Evolutionary conservation across 2,329 filamentous ascomycete genomes (phyloP), one percentile per base, ranked within the genome.

Genomic region (Rutstroemia sp.): DNA sequence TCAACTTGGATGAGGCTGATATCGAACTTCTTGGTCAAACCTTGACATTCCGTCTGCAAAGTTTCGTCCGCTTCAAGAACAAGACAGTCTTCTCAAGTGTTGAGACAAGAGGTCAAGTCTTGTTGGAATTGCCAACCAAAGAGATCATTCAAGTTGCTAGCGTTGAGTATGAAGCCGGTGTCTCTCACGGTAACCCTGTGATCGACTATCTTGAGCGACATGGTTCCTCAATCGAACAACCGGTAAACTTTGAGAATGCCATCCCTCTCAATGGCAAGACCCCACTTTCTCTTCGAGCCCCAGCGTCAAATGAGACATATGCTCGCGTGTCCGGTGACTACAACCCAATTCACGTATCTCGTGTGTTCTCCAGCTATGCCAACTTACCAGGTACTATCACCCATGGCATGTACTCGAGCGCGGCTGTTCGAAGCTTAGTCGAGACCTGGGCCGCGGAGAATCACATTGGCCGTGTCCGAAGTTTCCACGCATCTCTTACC

Each of bases 361-460:
- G 94, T 56, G 90, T 96, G 55, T 99, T 99, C 75, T 89, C 94
- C 34, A 90, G 85, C 74, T 99, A 97, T 68, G 95, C 94, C 71
- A 94, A 92, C 71, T 80, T 99, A 16, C 92, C 92, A 1, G 95
- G 94, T 50, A 99, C 94, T 46, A 99, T 99, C 69, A 99, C 94
- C 1, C 94, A 99, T 71, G 94, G 94, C 71, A 99, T 99, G 94
- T 99, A 97, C 79, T 95, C 92, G 1, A 97, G 92, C 73, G 94
- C 94, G 63, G 90, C 94, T 39, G 94, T 99, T 27, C 87, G 95
- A 67, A 95, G 91, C 70, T 78, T 99, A 53, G 92, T 99, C 6
- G 94, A 99, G 79, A 99, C 91, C 0, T 99, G 94, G 94, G 94
- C 95, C 52, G 94, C 92, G 0, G 95, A 99, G 77, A 99, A 99